Evolutionary conservation across 805 yeast species (phyloP), one percentile per base, ranked within the genome.

Genomic region (Jamesozyma spencerorum): DNA sequence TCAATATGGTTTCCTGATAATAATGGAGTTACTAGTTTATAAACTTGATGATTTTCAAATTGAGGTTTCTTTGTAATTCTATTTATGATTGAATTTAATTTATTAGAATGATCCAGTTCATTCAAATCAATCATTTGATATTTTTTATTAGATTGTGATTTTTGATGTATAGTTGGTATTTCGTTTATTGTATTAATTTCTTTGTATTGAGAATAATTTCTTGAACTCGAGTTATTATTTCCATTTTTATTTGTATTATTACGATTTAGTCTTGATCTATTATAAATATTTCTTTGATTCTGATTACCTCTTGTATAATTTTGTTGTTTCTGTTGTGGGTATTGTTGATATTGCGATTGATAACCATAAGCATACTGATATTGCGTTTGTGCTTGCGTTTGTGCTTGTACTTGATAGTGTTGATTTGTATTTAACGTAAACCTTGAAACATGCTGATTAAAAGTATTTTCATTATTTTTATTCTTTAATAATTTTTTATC

Each of bases 21-120:
- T 12, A 42, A 19, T 1, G 54, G 50, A 13, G 37, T 39, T 5
- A 41, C 18, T n/a, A 49, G 34, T 38, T 47, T 49, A 40, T 45
- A 49, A 3, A 37, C 35, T 19, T 36, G 45, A 13, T 39, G 42
- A 18, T 36, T 12, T 3, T 35, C 27, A 5, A 35, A 18, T 5
- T 22, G 31, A n/a, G 36, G 12, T 11, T 31, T 34, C 28, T 39
- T 47, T 15, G 47, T 34, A 10, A 44, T 18, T 10, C 38, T 46
- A 20, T 45, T 43, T 15, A 51, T 49, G 13, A 47, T 40, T 2
- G 52, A 49, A 27, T 41, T 48, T 17, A 44, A 31, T 19, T 41
- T 51, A 8, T 45, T 45, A 19, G 34, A 36, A 12, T 34, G 31
- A 13, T 40, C 40, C 13, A 37, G 28, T 24, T 31, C 31, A 30